phyloP scores from a whole-genome alignment of 176 grass and related monocot genomes.

The Carex myosuroides region DNA sequence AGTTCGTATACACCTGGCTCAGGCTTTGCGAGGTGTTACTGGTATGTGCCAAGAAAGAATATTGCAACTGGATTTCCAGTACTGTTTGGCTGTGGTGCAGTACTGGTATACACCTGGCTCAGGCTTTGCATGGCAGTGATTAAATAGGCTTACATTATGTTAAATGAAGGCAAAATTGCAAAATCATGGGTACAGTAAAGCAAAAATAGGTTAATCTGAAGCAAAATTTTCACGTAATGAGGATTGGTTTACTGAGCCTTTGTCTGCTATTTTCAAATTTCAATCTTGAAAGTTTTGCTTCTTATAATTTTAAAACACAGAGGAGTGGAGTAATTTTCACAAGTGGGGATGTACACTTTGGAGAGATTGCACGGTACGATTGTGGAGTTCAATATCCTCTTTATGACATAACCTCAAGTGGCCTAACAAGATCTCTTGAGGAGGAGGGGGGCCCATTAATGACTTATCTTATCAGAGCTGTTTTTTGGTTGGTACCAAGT shows the following conservation, averaged over 20 bases:
- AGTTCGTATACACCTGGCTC: too few species aligned
- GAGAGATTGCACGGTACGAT: conserved; percentile 82
- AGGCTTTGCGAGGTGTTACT: background rate
- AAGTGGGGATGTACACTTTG: conserved; percentile 96
- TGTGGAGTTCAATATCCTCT: conserved; percentile 63
- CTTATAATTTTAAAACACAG: conserved; percentile 14
- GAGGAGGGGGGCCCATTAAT: conserved; percentile 39
- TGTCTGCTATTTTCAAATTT: background rate
- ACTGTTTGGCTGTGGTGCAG: background rate
- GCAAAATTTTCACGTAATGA: background rate
- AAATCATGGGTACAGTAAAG: background rate
- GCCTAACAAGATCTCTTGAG: conserved; percentile 79
- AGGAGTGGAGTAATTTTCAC: conserved; percentile 77
- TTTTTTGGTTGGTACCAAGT: conserved; percentile 46
- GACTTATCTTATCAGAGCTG: conserved; percentile 47
- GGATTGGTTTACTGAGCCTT: background rate
- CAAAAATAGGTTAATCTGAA: background rate
- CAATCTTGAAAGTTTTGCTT: background rate
- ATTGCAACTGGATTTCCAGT: background rate
- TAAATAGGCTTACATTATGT: background rate
- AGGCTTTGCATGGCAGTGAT: background rate
- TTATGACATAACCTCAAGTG: conserved; percentile 93
- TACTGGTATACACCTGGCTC: background rate
- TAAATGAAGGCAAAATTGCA: background rate
- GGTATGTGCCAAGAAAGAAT: background rate